Conservation (phyloP, 2,329 filamentous ascomycete species). For the Paecilomyces formosus region DNA sequence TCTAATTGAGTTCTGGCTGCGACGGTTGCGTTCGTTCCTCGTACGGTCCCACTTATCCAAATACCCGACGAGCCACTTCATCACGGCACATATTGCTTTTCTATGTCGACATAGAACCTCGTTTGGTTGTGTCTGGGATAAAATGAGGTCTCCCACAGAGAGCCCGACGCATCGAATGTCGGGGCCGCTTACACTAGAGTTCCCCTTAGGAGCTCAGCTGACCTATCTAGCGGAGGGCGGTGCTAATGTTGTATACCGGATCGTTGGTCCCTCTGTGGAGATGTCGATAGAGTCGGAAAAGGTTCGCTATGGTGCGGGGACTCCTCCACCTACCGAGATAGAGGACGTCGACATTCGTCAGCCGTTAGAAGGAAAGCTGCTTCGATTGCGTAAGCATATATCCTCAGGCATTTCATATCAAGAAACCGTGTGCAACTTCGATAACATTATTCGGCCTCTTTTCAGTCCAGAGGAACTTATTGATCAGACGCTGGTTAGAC, state of each 20-base stretch:
- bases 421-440: conserved; percentile 33
- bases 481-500: conserved; percentile 46
- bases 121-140: conserved; percentile 11
- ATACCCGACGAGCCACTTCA: not conserved
- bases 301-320: conserved; percentile 8
- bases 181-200: conserved; percentile 23
- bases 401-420: conserved; percentile 47
- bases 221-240: conserved; percentile 59
- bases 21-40: not conserved
- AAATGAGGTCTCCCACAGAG: conserved; percentile 5
- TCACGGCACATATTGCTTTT: not conserved
- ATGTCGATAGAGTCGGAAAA: conserved; percentile 18
- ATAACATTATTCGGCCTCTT: conserved; percentile 43
- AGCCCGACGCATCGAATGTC: conserved; percentile 21
- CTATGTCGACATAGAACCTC: not conserved
- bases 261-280: conserved; percentile 36
- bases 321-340: conserved; percentile 11
- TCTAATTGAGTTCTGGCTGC: not conserved
- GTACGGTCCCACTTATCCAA: not conserved
- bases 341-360: conserved; percentile 13
- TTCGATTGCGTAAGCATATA: conserved; percentile 55
- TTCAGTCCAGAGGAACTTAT: conserved; percentile 51
- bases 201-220: conserved; percentile 27
- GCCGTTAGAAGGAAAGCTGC: conserved; percentile 39
- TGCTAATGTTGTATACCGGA: conserved; percentile 67